Evolutionary conservation across 768 basidiomycete genomes (phyloP).

Genomic region (Sporobolomyces pararoseus): DNA sequence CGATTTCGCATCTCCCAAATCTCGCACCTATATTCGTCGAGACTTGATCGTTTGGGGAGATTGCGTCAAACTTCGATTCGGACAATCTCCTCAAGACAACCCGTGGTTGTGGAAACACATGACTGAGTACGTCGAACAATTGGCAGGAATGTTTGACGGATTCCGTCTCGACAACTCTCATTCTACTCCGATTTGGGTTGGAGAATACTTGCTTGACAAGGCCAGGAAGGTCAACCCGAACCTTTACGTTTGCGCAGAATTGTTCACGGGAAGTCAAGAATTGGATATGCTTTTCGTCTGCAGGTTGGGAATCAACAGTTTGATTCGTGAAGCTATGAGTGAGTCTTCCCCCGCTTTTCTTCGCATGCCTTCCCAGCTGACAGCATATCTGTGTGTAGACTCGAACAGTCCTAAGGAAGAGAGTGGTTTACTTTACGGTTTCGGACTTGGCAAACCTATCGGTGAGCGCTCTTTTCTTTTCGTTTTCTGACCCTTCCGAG

Average conservation of each 20-base stretch:
- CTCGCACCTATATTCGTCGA: constrained; percentile 89
- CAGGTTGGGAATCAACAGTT: constrained; percentile 83
- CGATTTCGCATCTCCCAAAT: constrained; percentile 87
- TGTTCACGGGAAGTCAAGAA: constrained; percentile 93
- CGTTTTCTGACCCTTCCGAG: neutral
- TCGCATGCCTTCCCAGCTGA: too few relatives aligned
- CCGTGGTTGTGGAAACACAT: constrained; percentile 95
- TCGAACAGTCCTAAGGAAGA: constrained; percentile 76
- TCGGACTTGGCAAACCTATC: constrained; percentile 88
- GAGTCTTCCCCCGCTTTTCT: constrained; percentile 51
- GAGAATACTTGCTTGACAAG: constrained; percentile 86
- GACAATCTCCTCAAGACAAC: constrained; percentile 69
- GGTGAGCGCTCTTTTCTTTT: constrained; percentile 55
- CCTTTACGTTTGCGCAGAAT: constrained; percentile 93
- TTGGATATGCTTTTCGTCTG: constrained; percentile 89
- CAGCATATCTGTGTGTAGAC: too few relatives aligned
- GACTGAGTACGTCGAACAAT: constrained; percentile 70
- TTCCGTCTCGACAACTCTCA: constrained; percentile 99
- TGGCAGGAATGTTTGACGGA: constrained; percentile 83
- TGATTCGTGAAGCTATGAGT: constrained; percentile 93
- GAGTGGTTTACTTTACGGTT: constrained; percentile 78
- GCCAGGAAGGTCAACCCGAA: constrained; percentile 83
- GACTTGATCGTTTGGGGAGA: constrained; percentile 98
- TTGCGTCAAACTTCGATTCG: constrained; percentile 96
- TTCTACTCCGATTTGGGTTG: constrained; percentile 93